Evolutionary conservation across 345 rosid species (phyloP).

Genomic region (Gossypioides kirkii): DNA sequence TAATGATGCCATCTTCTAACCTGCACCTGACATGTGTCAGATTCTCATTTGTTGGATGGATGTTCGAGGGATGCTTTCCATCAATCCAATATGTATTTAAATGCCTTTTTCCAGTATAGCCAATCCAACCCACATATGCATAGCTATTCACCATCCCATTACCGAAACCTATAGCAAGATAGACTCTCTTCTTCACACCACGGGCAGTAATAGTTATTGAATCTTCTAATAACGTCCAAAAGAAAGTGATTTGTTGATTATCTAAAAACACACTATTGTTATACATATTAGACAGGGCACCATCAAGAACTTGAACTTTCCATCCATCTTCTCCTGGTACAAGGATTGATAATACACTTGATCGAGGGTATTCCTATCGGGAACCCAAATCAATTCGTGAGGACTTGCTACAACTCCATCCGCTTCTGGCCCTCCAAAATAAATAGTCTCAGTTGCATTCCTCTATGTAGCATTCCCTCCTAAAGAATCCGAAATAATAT

Average conservation of each 20-base stretch:
- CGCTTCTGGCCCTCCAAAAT: slow-evolving; percentile 86
- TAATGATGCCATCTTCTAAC: slow-evolving; percentile 82
- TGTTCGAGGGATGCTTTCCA: slow-evolving; percentile 61
- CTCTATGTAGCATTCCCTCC: slow-evolving; percentile 91
- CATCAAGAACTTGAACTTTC: slow-evolving; percentile 94
- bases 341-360: slow-evolving; percentile 82
- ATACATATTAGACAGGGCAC: slow-evolving; percentile 94
- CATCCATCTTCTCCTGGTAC: slow-evolving; percentile 87
- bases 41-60: slow-evolving; percentile 74
- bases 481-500: slow-evolving; percentile 75
- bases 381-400: slow-evolving; percentile 70
- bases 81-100: slow-evolving; percentile 85
- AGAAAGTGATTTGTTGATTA: slow-evolving; percentile 89
- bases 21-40: slow-evolving; percentile 82
- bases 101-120: slow-evolving; percentile 60
- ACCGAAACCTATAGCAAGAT: slow-evolving; percentile 87
- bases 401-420: slow-evolving; percentile 86
- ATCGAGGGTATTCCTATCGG: slow-evolving; percentile 90
- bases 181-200: slow-evolving; percentile 95
- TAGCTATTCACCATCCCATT: slow-evolving; percentile 69
- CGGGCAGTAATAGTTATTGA: slow-evolving; percentile 85
- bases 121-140: slow-evolving; percentile 96
- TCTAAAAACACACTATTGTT: slow-evolving; percentile 79
- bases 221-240: slow-evolving; percentile 74
- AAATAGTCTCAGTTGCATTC: slow-evolving; percentile 67